Evolutionary conservation across 208 protist species (phyloP), one percentile per base, ranked within the genome.

Genomic region (Acanthamoeba sp.): DNA sequence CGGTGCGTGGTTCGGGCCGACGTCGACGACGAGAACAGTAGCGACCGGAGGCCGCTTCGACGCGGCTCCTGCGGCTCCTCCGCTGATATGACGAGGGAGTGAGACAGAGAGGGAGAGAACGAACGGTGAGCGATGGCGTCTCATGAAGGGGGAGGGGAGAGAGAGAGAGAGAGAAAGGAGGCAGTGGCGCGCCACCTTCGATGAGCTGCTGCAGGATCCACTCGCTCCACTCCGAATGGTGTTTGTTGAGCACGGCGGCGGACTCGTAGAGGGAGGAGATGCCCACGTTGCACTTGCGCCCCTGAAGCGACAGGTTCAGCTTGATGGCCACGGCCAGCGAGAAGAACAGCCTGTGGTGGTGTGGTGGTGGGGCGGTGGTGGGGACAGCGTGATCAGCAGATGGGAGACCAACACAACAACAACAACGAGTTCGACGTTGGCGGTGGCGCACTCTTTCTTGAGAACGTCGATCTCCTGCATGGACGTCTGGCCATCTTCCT

Each of bases 281-380:
- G 55, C 57, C 40, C 22, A 73, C 36, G 55, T 62, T 91, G 84
- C 84, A 91, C 36, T 71, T 62, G 34, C 57, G 55, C 3, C 84
- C 84, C 24, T 71, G 84, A 3, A 91, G 48, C 36, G 55, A 73
- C 84, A 91, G 38, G 34, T 91, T 91, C 45, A 91, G 32, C 84
- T 91, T 91, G 84, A 91, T 91, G 1, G 84, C 84, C 52, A 91
- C 57, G 3, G 84, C 84, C 55, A 91, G 27, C 55, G 84, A 91
- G 84, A 32, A 91, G 84, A 91, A 91, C 52, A 91, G 24, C 34
- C 76, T 85, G 69, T 32, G n/a, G 3, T 16, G 7, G 18, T 16
- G n/a, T 59, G 10, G n/a, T n/a, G n/a, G n/a, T n/a, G n/a, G n/a
- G n/a, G n/a, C n/a, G n/a, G n/a, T n/a, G n/a, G n/a, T n/a, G n/a